A percentile compares a stretch with the other conserved stretches of the same genome.
phyloP scores from a whole-genome alignment of 148 eudicot species.

The Pouteria glomerata region DNA sequence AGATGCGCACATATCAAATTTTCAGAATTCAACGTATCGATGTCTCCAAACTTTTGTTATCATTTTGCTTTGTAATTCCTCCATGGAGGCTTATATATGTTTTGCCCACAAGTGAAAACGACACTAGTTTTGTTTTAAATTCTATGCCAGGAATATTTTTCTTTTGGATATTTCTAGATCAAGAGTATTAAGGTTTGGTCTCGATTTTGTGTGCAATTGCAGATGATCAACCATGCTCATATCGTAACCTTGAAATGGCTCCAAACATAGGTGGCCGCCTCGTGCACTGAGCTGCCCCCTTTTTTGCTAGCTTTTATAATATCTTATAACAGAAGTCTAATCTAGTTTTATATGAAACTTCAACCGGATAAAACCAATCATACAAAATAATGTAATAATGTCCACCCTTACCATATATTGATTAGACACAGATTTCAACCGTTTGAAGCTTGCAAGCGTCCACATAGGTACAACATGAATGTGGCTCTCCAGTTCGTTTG shows the following conservation, averaged over 20 bases:
- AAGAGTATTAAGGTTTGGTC: background rate
- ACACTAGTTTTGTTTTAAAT: too few relatives aligned
- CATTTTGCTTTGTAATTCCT: too few relatives aligned
- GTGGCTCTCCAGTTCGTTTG: slow-evolving; percentile 74
- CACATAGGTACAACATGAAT: slow-evolving; percentile 97
- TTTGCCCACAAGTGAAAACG: too few relatives aligned
- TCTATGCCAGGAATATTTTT: background rate
- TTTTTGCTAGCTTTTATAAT: too few relatives aligned
- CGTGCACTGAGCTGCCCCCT: too few relatives aligned
- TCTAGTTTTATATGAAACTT: background rate
- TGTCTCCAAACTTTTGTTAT: too few relatives aligned
- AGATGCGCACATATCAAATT: too few relatives aligned
- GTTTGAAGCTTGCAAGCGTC: slow-evolving; percentile 89
- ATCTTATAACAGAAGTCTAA: background rate
- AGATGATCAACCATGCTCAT: too few relatives aligned
- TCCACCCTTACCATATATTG: slow-evolving; percentile 62
- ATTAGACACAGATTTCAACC: slow-evolving; percentile 65
- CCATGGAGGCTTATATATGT: too few relatives aligned
- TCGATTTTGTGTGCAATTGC: background rate
- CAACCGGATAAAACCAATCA: background rate
- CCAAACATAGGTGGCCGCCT: too few relatives aligned
- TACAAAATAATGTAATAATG: background rate
- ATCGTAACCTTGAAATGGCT: too few relatives aligned
- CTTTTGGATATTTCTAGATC: background rate
- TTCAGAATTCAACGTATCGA: too few relatives aligned